Percentiles rank a stretch among this genome's conserved stretches.
phyloP scores from a whole-genome alignment of 139 green algal species.

The Spirogloea muscicola region DNA sequence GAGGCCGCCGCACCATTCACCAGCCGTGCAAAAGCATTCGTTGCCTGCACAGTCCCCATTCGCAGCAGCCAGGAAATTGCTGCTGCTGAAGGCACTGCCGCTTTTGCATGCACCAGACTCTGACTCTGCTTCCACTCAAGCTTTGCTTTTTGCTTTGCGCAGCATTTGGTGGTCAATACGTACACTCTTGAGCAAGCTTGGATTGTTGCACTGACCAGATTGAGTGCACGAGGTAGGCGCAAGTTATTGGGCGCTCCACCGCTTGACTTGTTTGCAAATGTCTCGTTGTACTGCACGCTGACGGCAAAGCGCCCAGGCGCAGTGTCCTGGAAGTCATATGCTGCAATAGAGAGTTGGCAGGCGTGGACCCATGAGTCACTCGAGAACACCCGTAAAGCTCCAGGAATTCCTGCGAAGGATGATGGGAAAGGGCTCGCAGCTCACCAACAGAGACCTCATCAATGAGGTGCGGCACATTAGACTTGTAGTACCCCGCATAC shows the following conservation, averaged over 20 bases:
- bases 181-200: background rate
- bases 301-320: background rate
- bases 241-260: constrained; percentile 8
- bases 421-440: too few species aligned
- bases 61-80: too few species aligned
- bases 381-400: background rate
- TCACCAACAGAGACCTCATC: constrained; percentile 8
- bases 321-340: constrained; percentile 38
- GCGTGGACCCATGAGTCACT: too few species aligned
- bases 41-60: too few species aligned
- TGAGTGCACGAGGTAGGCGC: constrained; percentile 16
- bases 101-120: too few species aligned
- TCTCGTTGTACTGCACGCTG: constrained; percentile 40
- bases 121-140: too few species aligned
- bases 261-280: constrained; percentile 14
- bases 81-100: too few species aligned
- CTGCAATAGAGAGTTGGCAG: too few species aligned
- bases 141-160: too few species aligned
- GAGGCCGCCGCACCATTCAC: background rate
- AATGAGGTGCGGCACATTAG: constrained; percentile 4
- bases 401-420: background rate
- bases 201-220: constrained; percentile 12
- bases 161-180: background rate
- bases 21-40: constrained; percentile 22
- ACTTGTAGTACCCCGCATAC: constrained; percentile 25